Base-by-base conservation (phyloP, 805 yeast genomes). In the Wickerhamomyces mucosus region DNA sequence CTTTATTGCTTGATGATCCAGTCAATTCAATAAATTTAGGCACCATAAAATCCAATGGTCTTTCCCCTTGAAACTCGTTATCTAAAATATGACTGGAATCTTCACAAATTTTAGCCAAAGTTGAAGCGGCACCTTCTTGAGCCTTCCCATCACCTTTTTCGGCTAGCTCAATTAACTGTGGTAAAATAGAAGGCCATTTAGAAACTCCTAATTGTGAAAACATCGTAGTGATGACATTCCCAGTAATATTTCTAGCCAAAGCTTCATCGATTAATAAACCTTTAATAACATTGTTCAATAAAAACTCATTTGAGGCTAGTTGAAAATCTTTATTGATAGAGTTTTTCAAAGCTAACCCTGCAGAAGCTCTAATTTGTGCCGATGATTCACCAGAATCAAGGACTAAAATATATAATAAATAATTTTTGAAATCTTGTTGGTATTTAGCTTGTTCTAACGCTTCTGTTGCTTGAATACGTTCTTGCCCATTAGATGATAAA, bases 101-200 rank as follows among this genome's bases (percentile, higher is more conserved):
- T 53, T 92, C 98, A 62, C 95, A 84, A 31, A 92, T 80, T 53
- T 88, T 85, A 23, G 80, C 66, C 38, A 92, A 61, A 0, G 96
- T 88, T 41, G 80, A 67, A 55, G 84, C 71, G 1, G 94, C 82
- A 26, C 92, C 88, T 44, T 78, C 85, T 28, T 44, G 48, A 24
- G 53, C 46, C 0, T 61, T 48, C n/a, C 50, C 46, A 18, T 71
- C 64, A 10, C 64, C 67, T 7, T 58, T 54, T 25, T 67, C 64
- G 5, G 81, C 69, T 49, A 86, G 56, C 31, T 69, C 71, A 42
- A 88, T 55, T 29, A 89, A 61, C 41, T 72, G 76, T 3, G 80
- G 75, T n/a, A 89, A 57, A 18, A 79, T 63, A 27, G 65, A 69
- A 3, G 92, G 86, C 95, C 95, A 84, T 18, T 64, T 61, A 17